Base-by-base conservation (phyloP, 805 yeast genomes). In the Metschnikowia picachoensis region DNA sequence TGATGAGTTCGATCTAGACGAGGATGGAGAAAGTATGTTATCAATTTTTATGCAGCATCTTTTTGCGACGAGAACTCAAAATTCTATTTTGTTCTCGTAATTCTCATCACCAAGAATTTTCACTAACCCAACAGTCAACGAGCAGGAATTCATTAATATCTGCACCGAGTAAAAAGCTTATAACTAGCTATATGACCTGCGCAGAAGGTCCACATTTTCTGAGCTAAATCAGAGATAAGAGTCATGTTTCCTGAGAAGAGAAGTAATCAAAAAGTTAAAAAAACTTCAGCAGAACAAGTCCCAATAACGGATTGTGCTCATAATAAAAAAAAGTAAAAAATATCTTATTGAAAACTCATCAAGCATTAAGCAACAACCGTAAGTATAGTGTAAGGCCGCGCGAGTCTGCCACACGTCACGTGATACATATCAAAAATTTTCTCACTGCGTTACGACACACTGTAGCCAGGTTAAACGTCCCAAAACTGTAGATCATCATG, bases 1-100 rank as follows among this genome's bases (percentile, higher is more conserved):
- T 53, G 96, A 91, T 51, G 98, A 92, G 65, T 94, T 94, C 61
- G 99, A 94, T 67, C 69, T 91, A 42, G 97, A 94, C 62, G 95
- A 88, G 46, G 98, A 94, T 64, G 98, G 98, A 41, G 96, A 87
- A 54, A 91, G 77, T 67, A 66, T 57, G 77, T 44, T 14, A 6
- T 20, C n/a, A 31, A 31, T 31, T 32, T 31, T 35, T 39, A 20
- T 20, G 4, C 20, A 2, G 20, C 4, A 20, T 20, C 20, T 20
- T 4, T 20, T 4, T 20, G 20, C 20, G 20, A 20, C 20, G 20
- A 20, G 20, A 20, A 20, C 20, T 20, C 6, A 20, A 4, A 20
- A 4, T 20, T 20, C 20, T 16, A 13, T 15, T 32, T 28, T 32
- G 37, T 37, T 36, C 15, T 32, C 13, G 27, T 8, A 8, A 11